Base-by-base conservation (phyloP, 2,329 filamentous ascomycete species). In the Penicillium sp. region DNA sequence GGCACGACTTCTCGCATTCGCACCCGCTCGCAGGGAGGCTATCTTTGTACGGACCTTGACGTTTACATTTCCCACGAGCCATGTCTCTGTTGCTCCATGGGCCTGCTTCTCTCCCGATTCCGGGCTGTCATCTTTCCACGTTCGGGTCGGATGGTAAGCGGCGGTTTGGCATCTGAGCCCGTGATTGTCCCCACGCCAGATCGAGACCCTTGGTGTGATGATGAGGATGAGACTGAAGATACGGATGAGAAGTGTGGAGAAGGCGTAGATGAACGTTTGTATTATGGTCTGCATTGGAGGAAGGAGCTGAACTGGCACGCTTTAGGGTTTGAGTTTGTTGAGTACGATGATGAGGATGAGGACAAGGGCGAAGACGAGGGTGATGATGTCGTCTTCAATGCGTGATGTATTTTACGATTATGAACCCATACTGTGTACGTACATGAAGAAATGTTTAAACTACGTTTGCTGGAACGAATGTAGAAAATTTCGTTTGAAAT, bases 71-170 rank as follows among this genome's bases (percentile, higher is more conserved):
- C 93, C 2, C 93, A 98, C 70, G 95, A 99, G 77, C 95, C 95
- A 5, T 99, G 95, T 72, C 85, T 96, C 59, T 96, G 96, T 85
- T 99, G 95, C 77, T 92, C 90, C 35, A 98, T 98, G 95, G 95
- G 91, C 1, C 89, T 98, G 66, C 82, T 98, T 23, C 93, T 98
- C 72, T 97, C 93, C 9, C 86, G 95, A 50, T 96, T 99, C 82
- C 88, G 91, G 45, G 88, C 89, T 53, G 90, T 93, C 51, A 83
- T 96, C 39, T 96, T 96, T 75, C 68, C 70, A 0, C 65, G 71
- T 4, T 44, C 55, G 0, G 86, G 85, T 62, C 85, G 90, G 54
- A 95, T 96, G 89, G 78, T 85, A 62, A 96, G 90, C 13, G 93
- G 93, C 50, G 93, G 91, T 44, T 81, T 97, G 77, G 89, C 88